Evolutionary conservation across 805 yeast species (phyloP).

Genomic region (Ogataea henricii): DNA sequence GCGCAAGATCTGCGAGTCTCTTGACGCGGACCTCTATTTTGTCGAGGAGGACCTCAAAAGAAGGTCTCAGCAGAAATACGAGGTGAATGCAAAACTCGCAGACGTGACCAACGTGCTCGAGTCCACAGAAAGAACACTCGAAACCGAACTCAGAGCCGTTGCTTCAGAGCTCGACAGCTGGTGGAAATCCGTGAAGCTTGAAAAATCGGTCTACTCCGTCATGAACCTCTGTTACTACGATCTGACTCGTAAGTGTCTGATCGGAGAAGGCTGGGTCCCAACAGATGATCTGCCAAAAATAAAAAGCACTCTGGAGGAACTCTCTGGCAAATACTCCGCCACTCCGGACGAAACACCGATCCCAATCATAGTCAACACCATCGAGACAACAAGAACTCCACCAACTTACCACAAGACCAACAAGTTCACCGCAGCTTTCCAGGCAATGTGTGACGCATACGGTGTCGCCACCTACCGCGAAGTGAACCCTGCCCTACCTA

Average conservation of each 20-base stretch:
- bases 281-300: constrained; percentile 49
- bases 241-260: constrained; percentile 61
- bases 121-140: constrained; percentile 53
- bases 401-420: constrained; percentile 96
- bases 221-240: constrained; percentile 72
- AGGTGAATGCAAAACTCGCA: constrained; percentile 51
- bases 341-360: constrained; percentile 27
- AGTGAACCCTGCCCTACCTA: constrained; percentile 94
- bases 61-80: constrained; percentile 41
- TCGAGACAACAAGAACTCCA: constrained; percentile 81
- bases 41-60: constrained; percentile 48
- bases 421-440: constrained; percentile 92
- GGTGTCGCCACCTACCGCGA: constrained; percentile 93
- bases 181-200: constrained; percentile 56
- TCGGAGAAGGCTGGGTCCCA: constrained; percentile 79
- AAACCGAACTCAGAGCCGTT: constrained; percentile 66
- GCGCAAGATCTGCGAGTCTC: constrained; percentile 81
- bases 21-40: constrained; percentile 77
- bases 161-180: constrained; percentile 61
- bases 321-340: constrained; percentile 31
- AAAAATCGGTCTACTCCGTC: constrained; percentile 57
- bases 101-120: constrained; percentile 53
- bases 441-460: constrained; percentile 90
- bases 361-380: constrained; percentile 46
- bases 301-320: constrained; percentile 45